Percentiles rank a stretch among this genome's conserved stretches.
These are phyloP conservation scores for Cardiospermum halicacabum DNA, from an alignment of 345 rosid species.

Conservation along the genomic window DNA sequence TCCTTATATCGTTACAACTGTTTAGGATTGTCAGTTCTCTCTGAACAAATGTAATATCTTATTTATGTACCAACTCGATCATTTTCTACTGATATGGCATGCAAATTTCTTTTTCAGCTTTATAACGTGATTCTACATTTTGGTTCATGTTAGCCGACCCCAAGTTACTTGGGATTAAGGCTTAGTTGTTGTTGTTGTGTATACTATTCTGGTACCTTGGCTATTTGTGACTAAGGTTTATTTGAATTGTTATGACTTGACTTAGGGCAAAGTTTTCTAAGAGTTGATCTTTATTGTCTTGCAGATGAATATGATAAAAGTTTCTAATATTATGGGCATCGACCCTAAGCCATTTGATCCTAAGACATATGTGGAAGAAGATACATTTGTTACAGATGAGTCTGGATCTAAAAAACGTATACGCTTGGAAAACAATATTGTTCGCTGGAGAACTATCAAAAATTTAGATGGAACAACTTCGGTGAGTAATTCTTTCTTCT, in stretches of 20 bases:
- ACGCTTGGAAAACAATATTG: conserved; percentile 90
- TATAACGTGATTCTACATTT: no score
- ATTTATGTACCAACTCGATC: neutral
- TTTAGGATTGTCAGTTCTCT: neutral
- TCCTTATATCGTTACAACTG: neutral
- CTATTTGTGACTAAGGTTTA: no score
- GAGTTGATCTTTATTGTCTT: conserved; percentile 10
- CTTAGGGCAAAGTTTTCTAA: neutral
- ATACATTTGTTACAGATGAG: conserved; percentile 80
- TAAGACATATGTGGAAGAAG: conserved; percentile 90
- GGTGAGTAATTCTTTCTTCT: conserved; percentile 51
- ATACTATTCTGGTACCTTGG: neutral
- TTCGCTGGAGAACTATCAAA: conserved; percentile 77
- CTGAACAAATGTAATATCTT: neutral
- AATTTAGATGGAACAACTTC: conserved; percentile 57
- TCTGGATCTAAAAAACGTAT: conserved; percentile 71
- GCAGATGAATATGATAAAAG: conserved; percentile 93
- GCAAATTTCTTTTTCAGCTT: neutral
- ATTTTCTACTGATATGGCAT: neutral
- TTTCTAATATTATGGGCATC: conserved; percentile 97
- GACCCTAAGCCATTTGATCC: conserved; percentile 91
- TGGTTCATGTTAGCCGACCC: no score
- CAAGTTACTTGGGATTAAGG: no score
- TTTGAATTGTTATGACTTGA: neutral
- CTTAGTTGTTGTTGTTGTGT: no score